Conservation (phyloP, 768 basidiomycete species). For the Lactifluus pinguis region DNA sequence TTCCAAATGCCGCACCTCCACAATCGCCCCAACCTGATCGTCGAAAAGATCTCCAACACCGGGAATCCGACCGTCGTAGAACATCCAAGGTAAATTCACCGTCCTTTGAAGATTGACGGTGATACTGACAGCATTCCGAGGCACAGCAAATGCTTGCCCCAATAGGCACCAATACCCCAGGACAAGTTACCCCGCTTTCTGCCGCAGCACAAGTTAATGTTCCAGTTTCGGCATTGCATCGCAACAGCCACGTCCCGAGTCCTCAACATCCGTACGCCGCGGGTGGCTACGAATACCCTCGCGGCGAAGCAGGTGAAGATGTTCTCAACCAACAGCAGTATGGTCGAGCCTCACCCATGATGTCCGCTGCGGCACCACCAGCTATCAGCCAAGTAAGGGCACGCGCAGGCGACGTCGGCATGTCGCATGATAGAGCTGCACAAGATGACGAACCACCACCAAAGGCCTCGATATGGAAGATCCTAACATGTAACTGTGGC, state of each 20-base stretch:
- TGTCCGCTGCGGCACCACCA: constrained; percentile 61
- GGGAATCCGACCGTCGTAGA: constrained; percentile 57
- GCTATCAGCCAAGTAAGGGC: constrained; percentile 68
- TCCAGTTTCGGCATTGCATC: constrained; percentile 47
- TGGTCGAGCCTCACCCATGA: constrained; percentile 78
- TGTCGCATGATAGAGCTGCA: constrained; percentile 50
- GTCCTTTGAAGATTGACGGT: constrained; percentile 68
- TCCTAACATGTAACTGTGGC: constrained; percentile 75
- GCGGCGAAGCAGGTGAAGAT: constrained; percentile 40
- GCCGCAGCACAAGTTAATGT: constrained; percentile 68
- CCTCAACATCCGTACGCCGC: constrained; percentile 67
- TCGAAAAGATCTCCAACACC: constrained; percentile 45
- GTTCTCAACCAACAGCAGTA: constrained; percentile 54
- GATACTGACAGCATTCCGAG: constrained; percentile 63
- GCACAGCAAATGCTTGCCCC: constrained; percentile 52
- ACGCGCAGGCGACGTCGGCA: constrained; percentile 57
- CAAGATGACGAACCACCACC: constrained; percentile 46
- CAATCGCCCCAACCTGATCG: constrained; percentile 39
- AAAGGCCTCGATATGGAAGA: constrained; percentile 48
- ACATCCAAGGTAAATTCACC: constrained; percentile 47
- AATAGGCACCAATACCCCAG: constrained; percentile 37
- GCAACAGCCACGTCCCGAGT: constrained; percentile 32
- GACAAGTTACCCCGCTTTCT: constrained; percentile 62
- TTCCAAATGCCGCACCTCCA: constrained; percentile 46
- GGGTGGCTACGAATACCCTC: constrained; percentile 50